phyloP scores from a whole-genome alignment of 2,329 filamentous ascomycete genomes.

The Penicillium hesseltinei region DNA sequence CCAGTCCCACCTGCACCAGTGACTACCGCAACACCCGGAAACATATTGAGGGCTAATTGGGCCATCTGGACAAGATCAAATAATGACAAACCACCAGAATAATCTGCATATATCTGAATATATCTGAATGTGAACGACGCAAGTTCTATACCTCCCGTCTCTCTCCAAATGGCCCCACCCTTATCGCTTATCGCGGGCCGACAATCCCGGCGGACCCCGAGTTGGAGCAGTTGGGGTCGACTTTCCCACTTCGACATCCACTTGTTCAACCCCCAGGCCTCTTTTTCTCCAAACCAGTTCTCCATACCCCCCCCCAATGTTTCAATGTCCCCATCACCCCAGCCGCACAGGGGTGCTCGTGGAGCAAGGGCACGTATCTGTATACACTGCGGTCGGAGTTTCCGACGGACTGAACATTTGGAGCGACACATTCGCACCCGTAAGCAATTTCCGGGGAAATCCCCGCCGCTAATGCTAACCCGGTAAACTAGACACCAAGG shows the following conservation, averaged over 20 bases:
- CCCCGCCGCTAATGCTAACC: constrained; percentile 5
- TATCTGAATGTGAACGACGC: no score
- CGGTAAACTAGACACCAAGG: constrained; percentile 31
- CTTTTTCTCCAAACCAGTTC: constrained; percentile 25
- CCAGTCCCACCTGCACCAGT: constrained; percentile 52
- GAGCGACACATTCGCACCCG: constrained; percentile 39
- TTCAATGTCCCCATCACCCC: constrained; percentile 35
- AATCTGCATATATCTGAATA: not conserved
- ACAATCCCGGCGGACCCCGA: constrained; percentile 2
- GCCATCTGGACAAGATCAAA: no score
- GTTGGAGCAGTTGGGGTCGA: constrained; percentile 23
- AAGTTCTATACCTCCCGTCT: not conserved
- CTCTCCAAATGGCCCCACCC: constrained; percentile 4
- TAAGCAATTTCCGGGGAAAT: constrained; percentile 17
- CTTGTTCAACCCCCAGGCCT: constrained; percentile 10
- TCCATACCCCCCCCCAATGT: constrained; percentile 26
- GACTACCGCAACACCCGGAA: constrained; percentile 49
- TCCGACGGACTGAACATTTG: constrained; percentile 37
- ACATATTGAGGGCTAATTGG: constrained; percentile 15
- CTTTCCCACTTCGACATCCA: constrained; percentile 13
- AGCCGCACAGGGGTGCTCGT: constrained; percentile 23
- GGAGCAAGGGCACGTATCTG: constrained; percentile 34
- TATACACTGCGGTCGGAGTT: constrained; percentile 34
- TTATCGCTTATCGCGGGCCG: constrained; percentile 14
- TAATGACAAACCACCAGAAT: not conserved